Evolutionary conservation across 208 protist genomes (phyloP).

Genomic region (Novymonas esmeraldas): DNA sequence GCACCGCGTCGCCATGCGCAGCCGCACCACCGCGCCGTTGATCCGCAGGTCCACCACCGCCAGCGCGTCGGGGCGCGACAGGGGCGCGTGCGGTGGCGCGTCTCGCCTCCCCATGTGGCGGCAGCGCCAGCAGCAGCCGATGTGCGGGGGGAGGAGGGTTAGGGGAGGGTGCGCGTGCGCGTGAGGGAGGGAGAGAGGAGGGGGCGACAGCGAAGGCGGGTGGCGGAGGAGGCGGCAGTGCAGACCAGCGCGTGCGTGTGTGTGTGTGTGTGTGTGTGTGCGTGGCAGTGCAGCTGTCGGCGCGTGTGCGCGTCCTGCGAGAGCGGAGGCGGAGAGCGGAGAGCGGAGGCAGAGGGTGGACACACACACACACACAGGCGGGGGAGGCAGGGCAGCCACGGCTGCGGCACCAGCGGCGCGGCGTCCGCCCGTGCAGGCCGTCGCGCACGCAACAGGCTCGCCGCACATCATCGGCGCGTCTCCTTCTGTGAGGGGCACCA

Average conservation of each 20-base stretch:
- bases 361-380: too few relatives aligned
- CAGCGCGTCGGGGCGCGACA: slow-evolving; percentile 6
- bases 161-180: background rate
- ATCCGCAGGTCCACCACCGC: slow-evolving; percentile 22
- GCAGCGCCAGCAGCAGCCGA: background rate
- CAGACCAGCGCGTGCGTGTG: background rate
- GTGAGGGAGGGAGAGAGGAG: background rate
- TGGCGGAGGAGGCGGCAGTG: background rate
- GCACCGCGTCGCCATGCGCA: slow-evolving; percentile 14
- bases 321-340: too few relatives aligned
- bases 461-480: background rate
- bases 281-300: too few relatives aligned
- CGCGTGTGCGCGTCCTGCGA: background rate
- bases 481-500: slow-evolving; percentile 2
- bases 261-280: background rate
- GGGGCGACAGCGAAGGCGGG: background rate
- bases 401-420: too few relatives aligned
- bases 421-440: too few relatives aligned
- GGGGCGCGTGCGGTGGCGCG: background rate
- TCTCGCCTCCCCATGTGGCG: slow-evolving; percentile 4
- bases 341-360: too few relatives aligned
- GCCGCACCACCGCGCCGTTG: slow-evolving; percentile 9
- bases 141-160: background rate
- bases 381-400: too few relatives aligned
- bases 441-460: too few relatives aligned